phyloP scores from a whole-genome alignment of 2,329 filamentous ascomycete genomes.

The Magnaporthales sp. region DNA sequence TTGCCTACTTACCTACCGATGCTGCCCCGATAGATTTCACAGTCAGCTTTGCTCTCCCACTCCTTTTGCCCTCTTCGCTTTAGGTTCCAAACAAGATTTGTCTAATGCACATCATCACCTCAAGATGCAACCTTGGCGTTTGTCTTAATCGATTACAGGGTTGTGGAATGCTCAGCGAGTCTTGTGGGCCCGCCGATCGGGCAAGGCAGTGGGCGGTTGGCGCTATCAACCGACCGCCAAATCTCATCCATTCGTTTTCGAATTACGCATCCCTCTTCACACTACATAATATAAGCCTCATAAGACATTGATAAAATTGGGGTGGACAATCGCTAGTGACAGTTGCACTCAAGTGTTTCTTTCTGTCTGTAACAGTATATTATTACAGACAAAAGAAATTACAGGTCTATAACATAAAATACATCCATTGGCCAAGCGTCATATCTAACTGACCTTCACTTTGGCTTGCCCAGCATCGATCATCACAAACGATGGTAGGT shows the following conservation, averaged over 20 bases:
- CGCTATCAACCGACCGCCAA: background rate
- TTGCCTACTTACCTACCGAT: background rate
- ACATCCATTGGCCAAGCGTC: background rate
- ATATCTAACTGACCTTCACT: background rate
- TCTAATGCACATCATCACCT: slow-evolving; percentile 1
- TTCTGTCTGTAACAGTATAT: background rate
- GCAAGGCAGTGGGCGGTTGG: background rate
- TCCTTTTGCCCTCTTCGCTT: background rate
- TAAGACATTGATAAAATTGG: background rate
- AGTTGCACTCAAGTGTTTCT: background rate
- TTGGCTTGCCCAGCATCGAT: background rate
- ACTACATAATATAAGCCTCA: background rate
- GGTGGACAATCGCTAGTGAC: background rate
- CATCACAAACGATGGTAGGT: background rate
- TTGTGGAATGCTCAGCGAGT: background rate
- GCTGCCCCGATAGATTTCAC: background rate
- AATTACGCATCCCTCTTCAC: background rate
- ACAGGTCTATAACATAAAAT: background rate
- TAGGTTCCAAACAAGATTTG: background rate
- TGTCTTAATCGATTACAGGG: background rate
- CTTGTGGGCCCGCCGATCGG: background rate
- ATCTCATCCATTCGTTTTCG: background rate
- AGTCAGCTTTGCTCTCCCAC: background rate
- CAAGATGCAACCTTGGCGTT: background rate
- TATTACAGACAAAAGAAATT: background rate